Evolutionary conservation across 2,329 filamentous ascomycete species (phyloP).

Genomic region (Pseudogymnoascus sp.): DNA sequence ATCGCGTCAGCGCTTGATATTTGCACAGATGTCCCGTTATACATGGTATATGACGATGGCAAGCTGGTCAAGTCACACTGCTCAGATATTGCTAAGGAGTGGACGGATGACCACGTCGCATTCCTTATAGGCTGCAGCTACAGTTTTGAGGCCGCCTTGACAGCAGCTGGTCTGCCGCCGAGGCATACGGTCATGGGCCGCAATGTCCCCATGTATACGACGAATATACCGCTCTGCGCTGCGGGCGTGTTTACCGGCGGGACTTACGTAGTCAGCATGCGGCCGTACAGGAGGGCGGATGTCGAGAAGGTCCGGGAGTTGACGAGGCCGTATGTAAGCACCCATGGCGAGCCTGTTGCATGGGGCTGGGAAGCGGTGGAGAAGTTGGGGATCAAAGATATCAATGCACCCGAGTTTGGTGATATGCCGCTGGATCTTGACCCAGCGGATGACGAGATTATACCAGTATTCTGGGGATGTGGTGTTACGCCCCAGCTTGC

Average conservation of each 20-base stretch:
- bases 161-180: slow-evolving; percentile 43
- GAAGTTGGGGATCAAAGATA: slow-evolving; percentile 48
- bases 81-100: slow-evolving; percentile 43
- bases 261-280: slow-evolving; percentile 58
- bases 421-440: slow-evolving; percentile 38
- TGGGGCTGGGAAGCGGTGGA: slow-evolving; percentile 56
- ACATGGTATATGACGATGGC: slow-evolving; percentile 51
- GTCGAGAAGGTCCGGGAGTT: slow-evolving; percentile 49
- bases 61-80: slow-evolving; percentile 35
- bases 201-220: slow-evolving; percentile 58
- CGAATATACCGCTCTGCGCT: slow-evolving; percentile 48
- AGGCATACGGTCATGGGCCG: slow-evolving; percentile 43
- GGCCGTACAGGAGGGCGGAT: slow-evolving; percentile 46
- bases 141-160: slow-evolving; percentile 55
- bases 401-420: slow-evolving; percentile 51
- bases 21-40: slow-evolving; percentile 51
- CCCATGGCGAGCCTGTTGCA: slow-evolving; percentile 59
- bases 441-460: slow-evolving; percentile 38
- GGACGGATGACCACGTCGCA: slow-evolving; percentile 53
- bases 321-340: slow-evolving; percentile 48
- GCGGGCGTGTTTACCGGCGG: slow-evolving; percentile 51
- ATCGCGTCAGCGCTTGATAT: slow-evolving; percentile 46
- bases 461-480: slow-evolving; percentile 59
- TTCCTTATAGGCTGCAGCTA: slow-evolving; percentile 61
- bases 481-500: slow-evolving; percentile 62